Evolutionary conservation across 257 asterid species (phyloP).

Genomic region (Rhazya stricta): DNA sequence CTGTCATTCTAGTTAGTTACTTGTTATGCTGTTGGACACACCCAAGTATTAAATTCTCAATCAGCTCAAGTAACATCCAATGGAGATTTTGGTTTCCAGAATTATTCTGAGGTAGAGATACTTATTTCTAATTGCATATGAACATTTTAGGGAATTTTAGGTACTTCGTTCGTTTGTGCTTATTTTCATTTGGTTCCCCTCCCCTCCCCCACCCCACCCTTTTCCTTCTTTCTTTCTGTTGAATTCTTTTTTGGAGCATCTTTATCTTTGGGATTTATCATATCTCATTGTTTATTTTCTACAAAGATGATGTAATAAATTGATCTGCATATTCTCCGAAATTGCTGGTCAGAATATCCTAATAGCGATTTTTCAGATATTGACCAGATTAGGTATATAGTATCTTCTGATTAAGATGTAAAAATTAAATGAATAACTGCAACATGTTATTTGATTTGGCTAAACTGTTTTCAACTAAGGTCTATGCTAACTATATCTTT

Average conservation of each 20-base stretch:
- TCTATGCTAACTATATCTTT: conserved; percentile 18
- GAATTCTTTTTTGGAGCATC: no score
- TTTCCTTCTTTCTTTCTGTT: no score
- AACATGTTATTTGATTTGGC: neutral
- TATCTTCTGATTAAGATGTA: neutral
- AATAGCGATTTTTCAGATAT: no score
- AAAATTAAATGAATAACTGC: neutral
- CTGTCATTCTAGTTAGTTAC: neutral
- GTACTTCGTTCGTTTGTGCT: neutral
- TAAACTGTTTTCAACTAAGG: conserved; percentile 19
- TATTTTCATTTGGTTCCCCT: neutral
- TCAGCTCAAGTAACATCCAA: neutral
- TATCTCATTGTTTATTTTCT: neutral
- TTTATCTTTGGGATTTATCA: neutral
- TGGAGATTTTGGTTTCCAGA: neutral
- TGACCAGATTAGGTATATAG: no score
- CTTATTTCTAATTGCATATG: neutral
- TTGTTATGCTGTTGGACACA: neutral
- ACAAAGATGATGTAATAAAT: neutral
- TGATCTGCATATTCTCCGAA: neutral
- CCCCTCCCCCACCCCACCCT: no score
- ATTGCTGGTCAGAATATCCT: neutral
- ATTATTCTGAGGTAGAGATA: neutral
- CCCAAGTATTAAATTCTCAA: neutral
- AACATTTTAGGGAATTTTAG: neutral